Evolutionary conservation across 2,329 filamentous ascomycete genomes (phyloP).

Genomic region (Colletotrichum sp.): DNA sequence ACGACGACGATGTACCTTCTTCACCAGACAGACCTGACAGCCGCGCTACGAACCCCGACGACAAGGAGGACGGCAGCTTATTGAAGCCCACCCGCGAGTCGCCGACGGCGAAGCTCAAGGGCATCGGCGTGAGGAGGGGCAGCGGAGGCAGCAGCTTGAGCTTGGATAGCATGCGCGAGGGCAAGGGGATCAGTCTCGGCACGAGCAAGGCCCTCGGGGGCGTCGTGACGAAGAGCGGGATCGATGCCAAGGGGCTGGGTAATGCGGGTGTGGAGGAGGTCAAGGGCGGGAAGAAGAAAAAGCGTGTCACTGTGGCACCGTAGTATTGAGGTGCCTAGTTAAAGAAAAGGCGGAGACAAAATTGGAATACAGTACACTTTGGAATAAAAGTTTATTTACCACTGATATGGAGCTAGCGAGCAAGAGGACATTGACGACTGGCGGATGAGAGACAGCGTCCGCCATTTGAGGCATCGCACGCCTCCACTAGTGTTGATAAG

Average conservation of each 20-base stretch:
- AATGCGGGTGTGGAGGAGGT: constrained; percentile 17
- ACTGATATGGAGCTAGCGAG: neutral
- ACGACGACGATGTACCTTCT: constrained; percentile 19
- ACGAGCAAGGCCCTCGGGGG: constrained; percentile 38
- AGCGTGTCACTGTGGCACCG: constrained; percentile 13
- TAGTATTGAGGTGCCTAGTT: neutral
- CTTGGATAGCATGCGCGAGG: constrained; percentile 41
- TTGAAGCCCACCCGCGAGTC: constrained; percentile 8
- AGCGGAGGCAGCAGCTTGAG: constrained; percentile 41
- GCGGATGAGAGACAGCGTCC: too few species aligned
- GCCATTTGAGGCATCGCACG: neutral
- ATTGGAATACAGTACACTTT: neutral
- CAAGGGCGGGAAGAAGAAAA: constrained; percentile 19
- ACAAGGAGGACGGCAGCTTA: constrained; percentile 1
- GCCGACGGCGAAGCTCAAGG: constrained; percentile 31
- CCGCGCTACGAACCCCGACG: constrained; percentile 1
- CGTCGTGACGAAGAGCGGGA: constrained; percentile 36
- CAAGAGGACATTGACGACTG: neutral
- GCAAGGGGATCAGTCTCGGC: constrained; percentile 45
- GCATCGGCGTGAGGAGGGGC: constrained; percentile 31
- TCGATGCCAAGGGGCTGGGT: constrained; percentile 21
- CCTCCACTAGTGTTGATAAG: neutral
- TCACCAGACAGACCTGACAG: constrained; percentile 20
- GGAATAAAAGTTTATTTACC: neutral
- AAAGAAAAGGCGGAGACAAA: neutral